Percentiles rank a stretch among this genome's conserved stretches.
Conservation (phyloP, 305 asterid species). For the Solanum hybrid region DNA sequence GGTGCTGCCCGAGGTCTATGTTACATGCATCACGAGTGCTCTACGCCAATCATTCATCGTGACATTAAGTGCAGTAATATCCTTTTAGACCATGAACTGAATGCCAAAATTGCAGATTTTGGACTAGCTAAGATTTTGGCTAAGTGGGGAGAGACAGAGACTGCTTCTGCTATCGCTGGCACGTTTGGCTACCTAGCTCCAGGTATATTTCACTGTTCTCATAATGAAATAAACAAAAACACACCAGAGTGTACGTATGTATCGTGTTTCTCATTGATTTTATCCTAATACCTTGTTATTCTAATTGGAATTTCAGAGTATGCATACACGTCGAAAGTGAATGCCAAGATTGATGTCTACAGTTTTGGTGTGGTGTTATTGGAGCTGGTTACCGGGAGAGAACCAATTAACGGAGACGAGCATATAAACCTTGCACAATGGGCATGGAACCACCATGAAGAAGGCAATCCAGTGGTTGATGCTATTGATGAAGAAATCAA, state of each 20-base stretch:
- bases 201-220: conserved; percentile 21
- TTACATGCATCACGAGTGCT: conserved; percentile 48
- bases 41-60: conserved; percentile 45
- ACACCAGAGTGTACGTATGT: neutral
- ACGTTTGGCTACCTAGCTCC: conserved; percentile 89
- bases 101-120: conserved; percentile 52
- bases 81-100: conserved; percentile 42
- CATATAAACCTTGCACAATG: conserved; percentile 59
- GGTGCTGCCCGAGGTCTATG: conserved; percentile 61
- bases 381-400: conserved; percentile 26
- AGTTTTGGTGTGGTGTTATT: conserved; percentile 76
- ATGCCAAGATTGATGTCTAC: conserved; percentile 73
- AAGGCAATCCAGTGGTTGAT: conserved; percentile 31
- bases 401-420: conserved; percentile 62
- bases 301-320: conserved; percentile 39
- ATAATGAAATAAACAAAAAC: neutral
- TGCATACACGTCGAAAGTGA: conserved; percentile 54
- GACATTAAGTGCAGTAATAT: conserved; percentile 58
- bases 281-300: neutral
- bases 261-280: neutral
- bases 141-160: conserved; percentile 49
- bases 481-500: conserved; percentile 39
- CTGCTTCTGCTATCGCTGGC: conserved; percentile 72
- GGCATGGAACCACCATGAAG: conserved; percentile 50
- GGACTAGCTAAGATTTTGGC: conserved; percentile 7